Evolutionary conservation across 1,284 basidiomycete genomes (phyloP).

Genomic region (Coriolopsis trogii): DNA sequence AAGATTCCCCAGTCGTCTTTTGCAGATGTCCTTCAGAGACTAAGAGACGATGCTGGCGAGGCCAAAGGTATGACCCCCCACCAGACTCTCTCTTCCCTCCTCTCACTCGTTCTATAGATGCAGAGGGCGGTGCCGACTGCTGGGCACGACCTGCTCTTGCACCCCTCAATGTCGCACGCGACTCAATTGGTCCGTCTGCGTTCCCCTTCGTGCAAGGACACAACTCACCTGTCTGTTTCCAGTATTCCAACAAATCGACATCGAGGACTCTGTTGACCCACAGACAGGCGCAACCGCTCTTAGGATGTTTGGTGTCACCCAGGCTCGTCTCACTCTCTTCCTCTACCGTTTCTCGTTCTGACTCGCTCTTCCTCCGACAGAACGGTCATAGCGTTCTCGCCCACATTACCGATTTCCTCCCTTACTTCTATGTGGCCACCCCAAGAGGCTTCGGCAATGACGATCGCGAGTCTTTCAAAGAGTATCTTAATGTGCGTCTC

Average conservation of each 20-base stretch:
- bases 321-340: conserved; percentile 47
- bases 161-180: conserved; percentile 57
- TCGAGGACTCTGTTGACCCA: conserved; percentile 72
- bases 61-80: conserved; percentile 41
- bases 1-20: conserved; percentile 57
- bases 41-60: conserved; percentile 69
- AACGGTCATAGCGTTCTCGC: conserved; percentile 87
- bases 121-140: conserved; percentile 73
- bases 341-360: neutral
- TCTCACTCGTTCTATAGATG: conserved; percentile 37
- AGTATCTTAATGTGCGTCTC: conserved; percentile 75
- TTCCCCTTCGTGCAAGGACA: no score
- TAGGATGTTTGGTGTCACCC: conserved; percentile 88
- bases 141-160: conserved; percentile 78
- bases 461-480: conserved; percentile 67
- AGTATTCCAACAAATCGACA: conserved; percentile 95
- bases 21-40: conserved; percentile 73
- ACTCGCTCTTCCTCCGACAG: conserved; percentile 39
- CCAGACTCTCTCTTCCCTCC: neutral
- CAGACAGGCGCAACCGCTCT: conserved; percentile 52
- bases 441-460: conserved; percentile 79
- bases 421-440: conserved; percentile 89
- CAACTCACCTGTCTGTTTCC: neutral
- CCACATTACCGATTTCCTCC: conserved; percentile 79
- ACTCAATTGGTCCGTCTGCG: conserved; percentile 57